Conservation (phyloP, 2,329 filamentous ascomycete species). For the Tolypocladium ovalisporum region DNA sequence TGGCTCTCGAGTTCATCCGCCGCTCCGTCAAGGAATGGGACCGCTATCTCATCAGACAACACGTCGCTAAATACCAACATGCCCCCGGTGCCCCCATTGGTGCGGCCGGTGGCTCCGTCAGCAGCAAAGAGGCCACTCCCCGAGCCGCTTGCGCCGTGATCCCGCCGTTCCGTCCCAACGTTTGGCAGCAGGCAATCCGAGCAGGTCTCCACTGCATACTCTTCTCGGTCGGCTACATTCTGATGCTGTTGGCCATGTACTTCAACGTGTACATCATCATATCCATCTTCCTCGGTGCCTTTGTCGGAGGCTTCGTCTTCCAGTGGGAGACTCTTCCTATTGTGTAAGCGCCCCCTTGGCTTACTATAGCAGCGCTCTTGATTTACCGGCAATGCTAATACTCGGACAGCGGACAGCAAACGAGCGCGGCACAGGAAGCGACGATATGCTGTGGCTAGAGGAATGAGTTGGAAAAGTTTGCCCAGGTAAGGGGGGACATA, state of each 20-base stretch:
- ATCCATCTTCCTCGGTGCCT: constrained; percentile 68
- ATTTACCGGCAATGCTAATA: neutral
- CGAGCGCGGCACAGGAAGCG: constrained; percentile 24
- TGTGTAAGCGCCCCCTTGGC: constrained; percentile 11
- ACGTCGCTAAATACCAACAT: constrained; percentile 22
- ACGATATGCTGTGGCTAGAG: constrained; percentile 30
- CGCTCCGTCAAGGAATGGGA: constrained; percentile 65
- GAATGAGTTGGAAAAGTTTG: neutral
- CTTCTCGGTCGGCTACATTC: constrained; percentile 66
- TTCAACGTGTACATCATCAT: constrained; percentile 69
- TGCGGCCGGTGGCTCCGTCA: constrained; percentile 8
- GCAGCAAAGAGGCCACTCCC: constrained; percentile 10
- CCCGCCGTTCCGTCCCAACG: constrained; percentile 40
- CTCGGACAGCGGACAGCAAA: constrained; percentile 10
- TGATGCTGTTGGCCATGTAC: constrained; percentile 62
- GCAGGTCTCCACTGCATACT: constrained; percentile 59
- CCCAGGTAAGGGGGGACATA: neutral
- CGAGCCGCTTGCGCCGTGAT: constrained; percentile 7
- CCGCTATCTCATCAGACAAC: constrained; percentile 47
- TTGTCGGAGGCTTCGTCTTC: constrained; percentile 61
- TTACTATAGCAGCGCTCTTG: too few species aligned
- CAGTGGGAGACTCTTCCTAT: constrained; percentile 49
- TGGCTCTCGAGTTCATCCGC: constrained; percentile 62
- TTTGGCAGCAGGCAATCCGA: constrained; percentile 55
- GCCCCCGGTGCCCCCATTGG: constrained; percentile 4